Conservation (phyloP, 1,139 yeast species). For the Nakaseomyces glabratus region DNA sequence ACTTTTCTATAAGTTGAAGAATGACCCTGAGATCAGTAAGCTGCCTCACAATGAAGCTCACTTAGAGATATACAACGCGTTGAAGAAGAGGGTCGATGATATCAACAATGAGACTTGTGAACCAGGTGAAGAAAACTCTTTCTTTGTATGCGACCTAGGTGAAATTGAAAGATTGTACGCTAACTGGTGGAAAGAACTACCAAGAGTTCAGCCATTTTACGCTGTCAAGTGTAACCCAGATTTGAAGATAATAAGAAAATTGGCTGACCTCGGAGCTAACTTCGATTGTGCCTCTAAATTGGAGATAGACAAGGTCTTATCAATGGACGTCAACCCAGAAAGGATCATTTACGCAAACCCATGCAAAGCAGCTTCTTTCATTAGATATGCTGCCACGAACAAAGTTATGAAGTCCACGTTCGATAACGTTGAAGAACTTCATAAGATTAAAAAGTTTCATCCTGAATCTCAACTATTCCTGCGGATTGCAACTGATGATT, state of each 20-base stretch:
- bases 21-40: constrained; percentile 10
- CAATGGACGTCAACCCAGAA: constrained; percentile 51
- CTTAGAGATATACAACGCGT: constrained; percentile 35
- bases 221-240: constrained; percentile 94
- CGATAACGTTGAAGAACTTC: constrained; percentile 79
- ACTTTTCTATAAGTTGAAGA: constrained; percentile 9
- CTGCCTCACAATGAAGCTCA: constrained; percentile 27
- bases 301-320: constrained; percentile 64
- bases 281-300: constrained; percentile 91
- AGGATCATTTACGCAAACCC: constrained; percentile 90
- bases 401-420: constrained; percentile 72
- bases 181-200: constrained; percentile 57
- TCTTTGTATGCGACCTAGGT: constrained; percentile 81
- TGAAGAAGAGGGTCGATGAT: constrained; percentile 36
- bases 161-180: constrained; percentile 52
- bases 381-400: constrained; percentile 54
- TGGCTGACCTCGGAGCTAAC: constrained; percentile 58
- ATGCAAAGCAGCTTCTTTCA: constrained; percentile 74
- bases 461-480: constrained; percentile 64
- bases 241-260: constrained; percentile 44
- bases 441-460: constrained; percentile 59
- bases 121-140: constrained; percentile 78
- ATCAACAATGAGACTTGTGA: constrained; percentile 55
- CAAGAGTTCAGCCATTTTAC: constrained; percentile 73
- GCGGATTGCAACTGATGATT: constrained; percentile 85